A percentile compares a stretch with the other conserved stretches of the same genome.
Conservation (phyloP, 768 basidiomycete species). For the Termitomyces sp. region DNA sequence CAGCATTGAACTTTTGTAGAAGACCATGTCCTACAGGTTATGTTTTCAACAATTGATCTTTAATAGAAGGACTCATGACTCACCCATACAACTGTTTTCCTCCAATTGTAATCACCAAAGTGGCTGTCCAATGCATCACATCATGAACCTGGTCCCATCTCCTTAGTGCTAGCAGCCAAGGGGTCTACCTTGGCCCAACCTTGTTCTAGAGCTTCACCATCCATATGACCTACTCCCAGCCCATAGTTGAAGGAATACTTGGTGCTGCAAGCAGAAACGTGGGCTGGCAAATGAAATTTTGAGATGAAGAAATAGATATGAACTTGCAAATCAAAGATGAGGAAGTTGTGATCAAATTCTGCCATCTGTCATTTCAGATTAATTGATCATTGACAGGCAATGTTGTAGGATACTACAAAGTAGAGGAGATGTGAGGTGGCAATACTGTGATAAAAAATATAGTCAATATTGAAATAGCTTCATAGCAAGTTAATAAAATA, state of each 20-base stretch:
- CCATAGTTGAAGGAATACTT: conserved; percentile 20
- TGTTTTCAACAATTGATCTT: background rate
- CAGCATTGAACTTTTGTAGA: conserved; percentile 3
- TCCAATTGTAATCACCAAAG: conserved; percentile 12
- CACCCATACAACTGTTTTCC: background rate
- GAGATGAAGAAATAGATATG: conserved; percentile 19
- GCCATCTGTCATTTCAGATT: conserved; percentile 8
- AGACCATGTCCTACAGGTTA: background rate
- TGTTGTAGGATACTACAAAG: background rate
- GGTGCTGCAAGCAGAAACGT: conserved; percentile 19
- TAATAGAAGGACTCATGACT: background rate
- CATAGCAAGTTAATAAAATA: too few relatives aligned
- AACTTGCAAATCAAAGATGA: background rate
- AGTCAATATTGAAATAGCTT: too few relatives aligned
- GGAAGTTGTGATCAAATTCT: background rate
- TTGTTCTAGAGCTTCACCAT: conserved; percentile 31
- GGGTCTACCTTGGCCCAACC: conserved; percentile 26
- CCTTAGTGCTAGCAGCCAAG: conserved; percentile 24
- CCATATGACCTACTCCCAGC: conserved; percentile 23
- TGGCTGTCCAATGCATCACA: conserved; percentile 23
- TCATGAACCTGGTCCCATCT: conserved; percentile 32
- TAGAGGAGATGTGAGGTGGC: too few relatives aligned
- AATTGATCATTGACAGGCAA: background rate
- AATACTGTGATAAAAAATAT: too few relatives aligned
- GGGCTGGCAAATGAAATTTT: conserved; percentile 24